Conservation (phyloP, 345 rosid species). For the Viola odorata region DNA sequence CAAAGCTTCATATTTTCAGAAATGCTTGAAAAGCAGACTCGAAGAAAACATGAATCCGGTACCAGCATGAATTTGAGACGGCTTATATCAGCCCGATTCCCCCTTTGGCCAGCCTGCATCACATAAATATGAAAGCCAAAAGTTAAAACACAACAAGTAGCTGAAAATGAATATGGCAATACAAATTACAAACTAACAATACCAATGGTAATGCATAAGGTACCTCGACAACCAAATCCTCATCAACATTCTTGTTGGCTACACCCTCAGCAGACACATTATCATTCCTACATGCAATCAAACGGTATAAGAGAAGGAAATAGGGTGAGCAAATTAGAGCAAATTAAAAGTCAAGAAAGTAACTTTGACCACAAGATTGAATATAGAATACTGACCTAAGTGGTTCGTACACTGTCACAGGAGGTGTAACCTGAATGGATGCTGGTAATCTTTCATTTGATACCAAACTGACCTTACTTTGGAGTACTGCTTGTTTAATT, state of each 20-base stretch:
- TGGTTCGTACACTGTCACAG: conserved; percentile 20
- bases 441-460: conserved; percentile 31
- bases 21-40: conserved; percentile 6
- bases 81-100: conserved; percentile 48
- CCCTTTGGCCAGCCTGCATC: conserved; percentile 42
- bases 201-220: background rate
- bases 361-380: background rate
- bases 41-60: conserved; percentile 21
- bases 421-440: conserved; percentile 27
- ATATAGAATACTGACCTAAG: conserved; percentile 37
- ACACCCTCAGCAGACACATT: conserved; percentile 19
- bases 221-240: conserved; percentile 46
- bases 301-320: conserved; percentile 6
- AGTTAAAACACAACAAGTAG: background rate
- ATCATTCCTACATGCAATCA: conserved; percentile 33
- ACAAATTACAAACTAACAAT: background rate
- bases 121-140: conserved; percentile 20
- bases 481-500: conserved; percentile 19
- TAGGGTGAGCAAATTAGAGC: background rate
- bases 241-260: conserved; percentile 25
- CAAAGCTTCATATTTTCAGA: conserved; percentile 1
- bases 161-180: conserved; percentile 8
- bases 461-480: conserved; percentile 21
- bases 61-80: conserved; percentile 79
- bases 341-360: background rate